These are phyloP conservation scores for Apiospora hydei DNA, from an alignment of 2,329 filamentous ascomycete genomes.

Conservation along the genomic window DNA sequence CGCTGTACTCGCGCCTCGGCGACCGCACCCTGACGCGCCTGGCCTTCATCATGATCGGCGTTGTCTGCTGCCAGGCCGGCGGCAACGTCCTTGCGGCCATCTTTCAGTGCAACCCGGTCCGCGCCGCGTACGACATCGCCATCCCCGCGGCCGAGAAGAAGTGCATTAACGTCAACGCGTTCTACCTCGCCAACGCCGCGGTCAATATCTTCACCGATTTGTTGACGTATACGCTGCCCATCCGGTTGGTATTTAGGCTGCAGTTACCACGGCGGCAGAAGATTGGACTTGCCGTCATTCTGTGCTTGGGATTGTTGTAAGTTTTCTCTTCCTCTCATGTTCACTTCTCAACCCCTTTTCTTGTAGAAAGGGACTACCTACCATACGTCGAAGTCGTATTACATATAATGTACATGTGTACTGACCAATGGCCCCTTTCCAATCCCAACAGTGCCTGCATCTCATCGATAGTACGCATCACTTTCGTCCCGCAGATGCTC, in stretches of 20 bases:
- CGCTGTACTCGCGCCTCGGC: slow-evolving; percentile 53
- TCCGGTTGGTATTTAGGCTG: slow-evolving; percentile 50
- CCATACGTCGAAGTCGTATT: not conserved
- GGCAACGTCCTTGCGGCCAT: slow-evolving; percentile 49
- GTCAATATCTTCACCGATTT: slow-evolving; percentile 56
- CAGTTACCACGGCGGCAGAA: slow-evolving; percentile 54
- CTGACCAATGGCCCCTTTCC: not conserved
- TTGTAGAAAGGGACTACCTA: not conserved
- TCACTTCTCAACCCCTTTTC: not conserved
- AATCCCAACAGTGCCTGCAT: slow-evolving; percentile 48
- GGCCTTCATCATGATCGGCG: slow-evolving; percentile 47
- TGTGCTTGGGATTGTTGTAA: slow-evolving; percentile 53
- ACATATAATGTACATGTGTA: no score
- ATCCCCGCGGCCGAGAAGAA: slow-evolving; percentile 38
- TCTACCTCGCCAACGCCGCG: slow-evolving; percentile 55
- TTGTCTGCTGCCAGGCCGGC: slow-evolving; percentile 49
- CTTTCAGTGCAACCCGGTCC: slow-evolving; percentile 52
- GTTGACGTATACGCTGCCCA: slow-evolving; percentile 52
- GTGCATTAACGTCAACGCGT: slow-evolving; percentile 54
- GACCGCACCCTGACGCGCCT: slow-evolving; percentile 45
- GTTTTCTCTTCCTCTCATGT: slow-evolving; percentile 11
- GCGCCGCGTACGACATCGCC: slow-evolving; percentile 47
- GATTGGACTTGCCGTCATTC: slow-evolving; percentile 49
- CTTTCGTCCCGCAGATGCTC: slow-evolving; percentile 52
- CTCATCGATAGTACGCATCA: slow-evolving; percentile 55